Conservation (phyloP, 768 basidiomycete species). For the Kwoniella bestiolae region DNA sequence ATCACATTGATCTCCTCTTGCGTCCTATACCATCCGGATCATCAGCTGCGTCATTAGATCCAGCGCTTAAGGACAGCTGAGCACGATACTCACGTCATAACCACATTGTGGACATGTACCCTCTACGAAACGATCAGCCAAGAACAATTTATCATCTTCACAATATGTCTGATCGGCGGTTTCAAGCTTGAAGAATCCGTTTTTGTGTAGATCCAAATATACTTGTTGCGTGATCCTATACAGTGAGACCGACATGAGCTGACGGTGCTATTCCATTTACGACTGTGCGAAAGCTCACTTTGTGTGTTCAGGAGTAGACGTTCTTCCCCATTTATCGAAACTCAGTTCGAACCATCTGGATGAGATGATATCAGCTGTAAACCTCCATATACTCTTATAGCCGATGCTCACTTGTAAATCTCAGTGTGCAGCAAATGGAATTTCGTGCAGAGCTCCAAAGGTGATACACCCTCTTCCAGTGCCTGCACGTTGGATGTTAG, state of each 20-base stretch:
- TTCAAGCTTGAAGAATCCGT: slow-evolving; percentile 77
- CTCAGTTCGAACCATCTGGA: slow-evolving; percentile 88
- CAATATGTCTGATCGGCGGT: slow-evolving; percentile 93
- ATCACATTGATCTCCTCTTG: slow-evolving; percentile 98
- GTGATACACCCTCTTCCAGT: slow-evolving; percentile 57
- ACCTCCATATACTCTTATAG: background rate
- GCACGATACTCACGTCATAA: slow-evolving; percentile 67
- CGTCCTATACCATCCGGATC: slow-evolving; percentile 65
- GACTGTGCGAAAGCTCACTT: slow-evolving; percentile 64
- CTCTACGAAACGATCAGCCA: slow-evolving; percentile 97
- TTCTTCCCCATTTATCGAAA: slow-evolving; percentile 95
- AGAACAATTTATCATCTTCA: slow-evolving; percentile 87
- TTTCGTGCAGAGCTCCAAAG: slow-evolving; percentile 74
- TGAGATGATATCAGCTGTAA: slow-evolving; percentile 19
- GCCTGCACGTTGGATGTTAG: slow-evolving; percentile 32
- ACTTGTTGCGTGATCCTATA: slow-evolving; percentile 85
- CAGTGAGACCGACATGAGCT: background rate
- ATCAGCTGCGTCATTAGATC: background rate
- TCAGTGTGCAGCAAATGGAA: slow-evolving; percentile 85
- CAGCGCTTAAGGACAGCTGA: background rate
- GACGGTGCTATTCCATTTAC: background rate
- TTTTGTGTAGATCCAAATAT: slow-evolving; percentile 79
- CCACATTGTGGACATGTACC: slow-evolving; percentile 95
- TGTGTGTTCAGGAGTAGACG: slow-evolving; percentile 85
- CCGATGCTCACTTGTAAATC: slow-evolving; percentile 69